Evolutionary conservation across 2,329 filamentous ascomycete species (phyloP).

Genomic region (Fusarium sp.): DNA sequence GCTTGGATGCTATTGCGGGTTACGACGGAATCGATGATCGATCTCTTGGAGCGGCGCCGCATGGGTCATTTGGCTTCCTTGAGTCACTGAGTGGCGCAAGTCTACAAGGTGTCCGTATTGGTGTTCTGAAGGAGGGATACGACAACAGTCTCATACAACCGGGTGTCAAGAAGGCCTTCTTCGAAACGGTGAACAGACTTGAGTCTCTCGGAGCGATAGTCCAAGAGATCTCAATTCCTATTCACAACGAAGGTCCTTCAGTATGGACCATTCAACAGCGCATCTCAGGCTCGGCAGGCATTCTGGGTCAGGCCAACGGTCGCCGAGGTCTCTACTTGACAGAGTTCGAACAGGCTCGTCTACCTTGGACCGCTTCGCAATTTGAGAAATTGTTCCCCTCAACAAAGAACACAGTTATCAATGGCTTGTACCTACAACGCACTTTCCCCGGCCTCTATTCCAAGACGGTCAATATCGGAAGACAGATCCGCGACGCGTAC

Average conservation of each 20-base stretch:
- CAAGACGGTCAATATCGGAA: constrained; percentile 61
- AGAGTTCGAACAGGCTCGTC: constrained; percentile 61
- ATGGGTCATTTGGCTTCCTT: constrained; percentile 41
- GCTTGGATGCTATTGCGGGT: constrained; percentile 59
- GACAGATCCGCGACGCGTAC: constrained; percentile 60
- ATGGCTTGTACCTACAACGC: constrained; percentile 59
- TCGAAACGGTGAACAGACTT: constrained; percentile 55
- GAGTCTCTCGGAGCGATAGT: constrained; percentile 60
- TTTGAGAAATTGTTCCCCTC: constrained; percentile 64
- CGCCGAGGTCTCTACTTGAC: constrained; percentile 61
- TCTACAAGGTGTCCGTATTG: constrained; percentile 52
- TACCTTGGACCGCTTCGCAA: constrained; percentile 58
- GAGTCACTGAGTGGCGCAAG: background rate
- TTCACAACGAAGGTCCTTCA: constrained; percentile 59
- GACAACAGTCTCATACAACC: constrained; percentile 52
- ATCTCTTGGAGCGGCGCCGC: constrained; percentile 49
- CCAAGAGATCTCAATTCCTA: constrained; percentile 62
- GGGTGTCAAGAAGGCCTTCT: constrained; percentile 55
- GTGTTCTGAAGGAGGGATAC: constrained; percentile 59
- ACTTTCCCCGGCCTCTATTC: constrained; percentile 58
- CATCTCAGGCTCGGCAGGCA: constrained; percentile 56
- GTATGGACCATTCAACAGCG: constrained; percentile 64
- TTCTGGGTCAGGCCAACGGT: constrained; percentile 58
- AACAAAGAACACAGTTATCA: constrained; percentile 66
- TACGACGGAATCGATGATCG: constrained; percentile 62